Conservation (phyloP, 441 rosid genomes). For the Hura crepitans region DNA sequence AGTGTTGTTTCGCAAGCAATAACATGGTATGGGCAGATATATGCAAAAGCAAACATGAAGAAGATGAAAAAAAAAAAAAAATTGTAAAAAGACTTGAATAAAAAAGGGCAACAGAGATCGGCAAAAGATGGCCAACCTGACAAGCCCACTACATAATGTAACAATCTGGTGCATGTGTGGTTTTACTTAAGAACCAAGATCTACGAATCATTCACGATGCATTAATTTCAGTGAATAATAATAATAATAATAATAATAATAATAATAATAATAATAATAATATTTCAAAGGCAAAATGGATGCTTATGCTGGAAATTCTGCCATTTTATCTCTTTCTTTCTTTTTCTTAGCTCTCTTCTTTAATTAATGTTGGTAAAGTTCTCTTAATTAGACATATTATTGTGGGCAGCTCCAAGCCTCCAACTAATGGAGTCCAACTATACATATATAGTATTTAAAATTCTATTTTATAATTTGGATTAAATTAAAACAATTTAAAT, state of each 20-base stretch:
- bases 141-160: constrained; percentile 28
- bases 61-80: background rate
- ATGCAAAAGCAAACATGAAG: background rate
- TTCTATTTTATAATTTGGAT: no score
- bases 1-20: constrained; percentile 2
- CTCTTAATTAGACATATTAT: constrained; percentile 26
- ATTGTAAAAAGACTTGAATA: constrained; percentile 8
- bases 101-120: constrained; percentile 19
- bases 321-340: constrained; percentile 4
- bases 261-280: no score
- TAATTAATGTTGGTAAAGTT: no score
- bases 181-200: constrained; percentile 3
- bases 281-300: constrained; percentile 31
- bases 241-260: no score
- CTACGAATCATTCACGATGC: constrained; percentile 11
- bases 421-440: no score
- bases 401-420: constrained; percentile 37
- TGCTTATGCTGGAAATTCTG: constrained; percentile 23
- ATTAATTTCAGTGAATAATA: constrained; percentile 29
- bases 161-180: constrained; percentile 4
- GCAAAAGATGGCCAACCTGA: constrained; percentile 40
- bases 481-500: background rate
- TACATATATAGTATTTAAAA: no score
- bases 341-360: background rate
- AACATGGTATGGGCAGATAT: constrained; percentile 7